A percentile compares a stretch with the other conserved stretches of the same genome.
These are phyloP conservation scores for Lepiota venenata DNA, from an alignment of 768 basidiomycete genomes.

Conservation along the genomic window DNA sequence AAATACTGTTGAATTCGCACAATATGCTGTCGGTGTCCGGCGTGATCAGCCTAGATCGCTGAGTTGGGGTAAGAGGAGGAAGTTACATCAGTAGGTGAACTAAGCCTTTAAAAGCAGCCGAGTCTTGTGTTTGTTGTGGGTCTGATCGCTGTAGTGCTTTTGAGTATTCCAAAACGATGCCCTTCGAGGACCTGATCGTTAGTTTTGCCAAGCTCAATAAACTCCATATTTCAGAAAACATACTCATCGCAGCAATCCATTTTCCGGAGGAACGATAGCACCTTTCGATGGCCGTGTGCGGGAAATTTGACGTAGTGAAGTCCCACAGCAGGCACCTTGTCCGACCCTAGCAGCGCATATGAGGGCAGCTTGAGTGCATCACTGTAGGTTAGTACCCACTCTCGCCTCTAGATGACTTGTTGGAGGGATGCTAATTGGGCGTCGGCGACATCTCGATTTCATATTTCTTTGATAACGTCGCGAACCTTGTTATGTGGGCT, in stretches of 20 bases:
- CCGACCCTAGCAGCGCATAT: slow-evolving; percentile 21
- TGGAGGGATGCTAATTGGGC: slow-evolving; percentile 16
- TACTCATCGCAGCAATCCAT: no score
- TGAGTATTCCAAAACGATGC: slow-evolving; percentile 18
- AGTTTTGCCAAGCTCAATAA: background rate
- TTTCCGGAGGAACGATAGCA: no score
- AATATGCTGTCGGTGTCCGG: slow-evolving; percentile 27
- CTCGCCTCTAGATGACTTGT: slow-evolving; percentile 12
- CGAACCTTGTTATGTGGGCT: slow-evolving; percentile 14
- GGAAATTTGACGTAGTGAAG: slow-evolving; percentile 22
- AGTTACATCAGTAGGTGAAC: slow-evolving; percentile 1
- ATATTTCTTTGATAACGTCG: slow-evolving; percentile 29
- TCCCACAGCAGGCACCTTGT: slow-evolving; percentile 18
- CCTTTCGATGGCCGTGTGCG: slow-evolving; percentile 15
- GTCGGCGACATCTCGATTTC: slow-evolving; percentile 17
- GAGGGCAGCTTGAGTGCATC: slow-evolving; percentile 14
- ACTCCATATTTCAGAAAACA: no score
- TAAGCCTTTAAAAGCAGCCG: background rate
- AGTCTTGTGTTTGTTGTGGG: background rate
- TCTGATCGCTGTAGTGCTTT: slow-evolving; percentile 17
- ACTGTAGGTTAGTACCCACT: slow-evolving; percentile 35
- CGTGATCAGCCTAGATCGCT: slow-evolving; percentile 27
- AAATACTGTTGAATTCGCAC: slow-evolving; percentile 25
- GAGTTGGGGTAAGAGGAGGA: slow-evolving; percentile 8
- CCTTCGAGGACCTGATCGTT: slow-evolving; percentile 26